Percentiles rank a stretch among this genome's conserved stretches.
phyloP scores from a whole-genome alignment of 805 yeast genomes.

The Zygotorulaspora chibaensis region DNA sequence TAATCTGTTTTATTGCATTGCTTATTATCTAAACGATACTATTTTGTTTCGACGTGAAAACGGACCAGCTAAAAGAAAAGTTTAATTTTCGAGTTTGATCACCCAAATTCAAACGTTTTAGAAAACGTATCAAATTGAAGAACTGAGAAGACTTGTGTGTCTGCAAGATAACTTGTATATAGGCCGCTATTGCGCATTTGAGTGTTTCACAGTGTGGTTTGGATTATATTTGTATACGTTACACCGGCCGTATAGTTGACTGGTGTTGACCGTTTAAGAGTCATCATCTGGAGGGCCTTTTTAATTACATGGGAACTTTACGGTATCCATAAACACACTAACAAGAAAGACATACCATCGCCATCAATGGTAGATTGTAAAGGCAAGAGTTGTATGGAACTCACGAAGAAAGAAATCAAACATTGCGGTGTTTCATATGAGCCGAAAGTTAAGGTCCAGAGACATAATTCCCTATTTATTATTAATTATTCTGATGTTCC shows the following conservation, averaged over 20 bases:
- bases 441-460: conserved; percentile 29
- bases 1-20: too few species aligned
- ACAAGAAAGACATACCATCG: neutral
- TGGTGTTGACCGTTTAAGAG: neutral
- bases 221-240: neutral
- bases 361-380: neutral
- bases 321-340: neutral
- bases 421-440: neutral
- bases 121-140: neutral
- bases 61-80: neutral
- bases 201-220: too few species aligned
- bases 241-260: neutral
- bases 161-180: neutral
- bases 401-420: neutral
- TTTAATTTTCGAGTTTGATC: neutral
- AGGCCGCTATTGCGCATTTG: neutral
- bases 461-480: conserved; percentile 29
- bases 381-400: neutral
- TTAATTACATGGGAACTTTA: too few species aligned
- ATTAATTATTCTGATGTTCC: conserved; percentile 30
- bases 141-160: neutral
- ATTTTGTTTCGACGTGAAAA: neutral
- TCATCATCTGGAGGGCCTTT: neutral
- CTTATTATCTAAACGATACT: too few species aligned
- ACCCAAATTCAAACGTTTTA: neutral